Conservation (phyloP, 1,284 basidiomycete species). For the Gomphus sp. region DNA sequence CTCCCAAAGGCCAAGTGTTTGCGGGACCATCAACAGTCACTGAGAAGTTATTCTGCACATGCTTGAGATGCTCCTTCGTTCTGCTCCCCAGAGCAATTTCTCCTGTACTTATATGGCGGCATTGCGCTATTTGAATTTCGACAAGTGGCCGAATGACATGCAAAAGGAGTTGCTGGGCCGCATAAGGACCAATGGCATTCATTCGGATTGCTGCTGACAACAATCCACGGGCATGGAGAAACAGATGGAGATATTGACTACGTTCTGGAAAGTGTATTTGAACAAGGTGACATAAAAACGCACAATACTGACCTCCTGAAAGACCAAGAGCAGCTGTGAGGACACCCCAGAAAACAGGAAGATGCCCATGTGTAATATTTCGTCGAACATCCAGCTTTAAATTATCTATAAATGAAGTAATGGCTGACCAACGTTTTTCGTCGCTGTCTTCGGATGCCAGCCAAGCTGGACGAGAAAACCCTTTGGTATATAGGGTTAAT, state of each 20-base stretch:
- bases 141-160: constrained; percentile 64
- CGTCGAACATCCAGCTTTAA: constrained; percentile 61
- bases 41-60: constrained; percentile 14
- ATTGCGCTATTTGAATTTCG: constrained; percentile 37
- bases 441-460: constrained; percentile 13
- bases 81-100: constrained; percentile 11
- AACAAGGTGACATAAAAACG: not conserved
- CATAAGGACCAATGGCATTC: constrained; percentile 90
- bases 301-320: constrained; percentile 46
- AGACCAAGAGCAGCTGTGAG: constrained; percentile 73
- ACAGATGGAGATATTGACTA: constrained; percentile 79
- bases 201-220: constrained; percentile 88
- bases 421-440: constrained; percentile 15
- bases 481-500: constrained; percentile 80
- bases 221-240: constrained; percentile 84
- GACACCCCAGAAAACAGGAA: constrained; percentile 86
- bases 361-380: constrained; percentile 68
- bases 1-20: constrained; percentile 95
- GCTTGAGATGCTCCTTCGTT: not conserved
- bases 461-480: constrained; percentile 51
- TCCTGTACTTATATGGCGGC: constrained; percentile 37
- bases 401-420: constrained; percentile 41
- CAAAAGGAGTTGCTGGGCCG: constrained; percentile 80
- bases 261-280: constrained; percentile 38
- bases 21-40: constrained; percentile 51